phyloP scores from a whole-genome alignment of 73 alveolate species.

The Stentor coeruleus region DNA sequence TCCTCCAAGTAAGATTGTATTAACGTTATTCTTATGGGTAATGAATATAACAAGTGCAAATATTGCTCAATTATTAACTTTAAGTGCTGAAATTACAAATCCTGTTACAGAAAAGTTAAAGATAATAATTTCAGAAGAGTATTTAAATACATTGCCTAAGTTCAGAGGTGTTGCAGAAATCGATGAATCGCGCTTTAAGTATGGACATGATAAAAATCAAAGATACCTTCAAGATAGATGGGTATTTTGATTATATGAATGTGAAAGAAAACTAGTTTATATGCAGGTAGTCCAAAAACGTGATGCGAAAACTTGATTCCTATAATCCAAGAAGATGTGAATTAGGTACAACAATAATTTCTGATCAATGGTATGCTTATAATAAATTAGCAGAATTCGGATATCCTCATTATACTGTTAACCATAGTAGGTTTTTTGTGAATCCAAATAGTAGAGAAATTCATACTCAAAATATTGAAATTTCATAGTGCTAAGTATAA shows the following conservation, averaged over 20 bases:
- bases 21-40: neutral
- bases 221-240: neutral
- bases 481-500: conserved; percentile 25
- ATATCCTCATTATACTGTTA: conserved; percentile 31
- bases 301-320: conserved; percentile 17
- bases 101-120: neutral
- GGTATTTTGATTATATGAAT: conserved; percentile 30
- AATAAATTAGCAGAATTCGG: conserved; percentile 23
- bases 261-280: conserved; percentile 22
- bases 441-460: conserved; percentile 28
- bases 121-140: conserved; percentile 12
- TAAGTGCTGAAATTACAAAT: neutral
- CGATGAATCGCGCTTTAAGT: conserved; percentile 27
- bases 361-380: conserved; percentile 31
- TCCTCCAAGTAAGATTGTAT: neutral
- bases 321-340: conserved; percentile 6
- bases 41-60: neutral
- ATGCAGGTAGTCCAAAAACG: conserved; percentile 27
- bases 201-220: neutral
- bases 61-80: neutral
- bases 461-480: conserved; percentile 29
- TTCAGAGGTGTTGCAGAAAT: conserved; percentile 26
- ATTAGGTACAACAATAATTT: conserved; percentile 25
- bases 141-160: neutral
- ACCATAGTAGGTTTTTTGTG: conserved; percentile 25